Conservation (phyloP, 1,284 basidiomycete genomes). For the Ganoderma lingzhi region DNA sequence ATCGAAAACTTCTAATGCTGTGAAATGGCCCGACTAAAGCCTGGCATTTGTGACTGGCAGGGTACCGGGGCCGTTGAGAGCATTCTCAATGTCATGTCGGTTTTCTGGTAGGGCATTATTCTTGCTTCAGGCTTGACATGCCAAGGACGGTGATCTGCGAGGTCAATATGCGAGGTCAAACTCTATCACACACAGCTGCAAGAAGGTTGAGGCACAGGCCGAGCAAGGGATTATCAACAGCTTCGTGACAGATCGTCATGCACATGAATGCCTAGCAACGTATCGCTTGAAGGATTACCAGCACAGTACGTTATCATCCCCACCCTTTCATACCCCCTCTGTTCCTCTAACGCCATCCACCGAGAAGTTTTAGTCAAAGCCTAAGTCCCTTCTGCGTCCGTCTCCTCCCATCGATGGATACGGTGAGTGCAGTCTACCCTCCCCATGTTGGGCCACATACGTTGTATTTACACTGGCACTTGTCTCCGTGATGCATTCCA, state of each 20-base stretch:
- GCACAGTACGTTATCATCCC: background rate
- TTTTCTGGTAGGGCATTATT: background rate
- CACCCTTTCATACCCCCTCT: background rate
- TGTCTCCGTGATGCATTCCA: background rate
- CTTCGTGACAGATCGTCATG: background rate
- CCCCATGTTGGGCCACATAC: background rate
- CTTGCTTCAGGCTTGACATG: background rate
- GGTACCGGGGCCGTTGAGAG: background rate
- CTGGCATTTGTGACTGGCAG: background rate
- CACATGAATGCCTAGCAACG: background rate
- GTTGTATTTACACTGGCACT: background rate
- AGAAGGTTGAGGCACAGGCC: background rate
- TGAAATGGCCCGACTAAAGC: no score
- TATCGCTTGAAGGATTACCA: background rate
- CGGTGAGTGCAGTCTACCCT: background rate
- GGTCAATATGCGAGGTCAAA: background rate
- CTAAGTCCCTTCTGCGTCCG: background rate
- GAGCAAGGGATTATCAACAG: background rate
- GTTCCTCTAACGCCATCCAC: background rate
- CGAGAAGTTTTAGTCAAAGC: background rate
- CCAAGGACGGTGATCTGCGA: background rate
- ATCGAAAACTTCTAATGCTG: background rate
- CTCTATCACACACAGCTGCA: background rate
- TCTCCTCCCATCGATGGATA: background rate
- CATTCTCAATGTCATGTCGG: background rate